Conservation (phyloP, 2,329 filamentous ascomycete species). For the Penicillium sp. region DNA sequence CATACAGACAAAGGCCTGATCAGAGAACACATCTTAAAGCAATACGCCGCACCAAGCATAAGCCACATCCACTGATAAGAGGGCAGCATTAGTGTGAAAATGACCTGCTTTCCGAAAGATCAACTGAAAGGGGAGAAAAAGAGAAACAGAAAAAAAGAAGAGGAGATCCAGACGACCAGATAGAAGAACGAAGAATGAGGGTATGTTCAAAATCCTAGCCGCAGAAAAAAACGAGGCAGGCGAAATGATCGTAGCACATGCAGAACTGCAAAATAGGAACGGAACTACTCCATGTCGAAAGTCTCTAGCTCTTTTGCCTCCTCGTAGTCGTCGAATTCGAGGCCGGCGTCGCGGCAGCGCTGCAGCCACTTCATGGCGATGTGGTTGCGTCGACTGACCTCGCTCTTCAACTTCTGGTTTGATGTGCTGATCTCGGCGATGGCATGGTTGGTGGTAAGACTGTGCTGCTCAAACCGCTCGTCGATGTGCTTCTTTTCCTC, state of each 20-base stretch:
- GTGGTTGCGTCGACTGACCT: slow-evolving; percentile 80
- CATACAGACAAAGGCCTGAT: slow-evolving; percentile 10
- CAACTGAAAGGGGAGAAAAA: slow-evolving; percentile 5
- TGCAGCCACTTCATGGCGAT: slow-evolving; percentile 49
- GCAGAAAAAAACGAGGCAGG: slow-evolving; percentile 18
- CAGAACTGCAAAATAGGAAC: slow-evolving; percentile 8
- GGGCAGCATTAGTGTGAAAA: not conserved
- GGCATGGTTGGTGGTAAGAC: slow-evolving; percentile 43
- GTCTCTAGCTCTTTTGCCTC: slow-evolving; percentile 40
- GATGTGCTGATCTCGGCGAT: slow-evolving; percentile 84
- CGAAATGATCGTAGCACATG: slow-evolving; percentile 26
- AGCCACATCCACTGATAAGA: not conserved
- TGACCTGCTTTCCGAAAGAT: not conserved
- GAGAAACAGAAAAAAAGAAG: not conserved
- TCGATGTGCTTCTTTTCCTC: slow-evolving; percentile 43
- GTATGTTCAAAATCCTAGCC: slow-evolving; percentile 26
- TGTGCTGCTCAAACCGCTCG: slow-evolving; percentile 41
- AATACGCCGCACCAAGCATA: slow-evolving; percentile 8
- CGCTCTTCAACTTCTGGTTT: slow-evolving; percentile 91
- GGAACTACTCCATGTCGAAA: slow-evolving; percentile 33
- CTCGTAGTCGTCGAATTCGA: slow-evolving; percentile 48
- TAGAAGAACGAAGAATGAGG: slow-evolving; percentile 18
- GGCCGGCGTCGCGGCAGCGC: slow-evolving; percentile 44
- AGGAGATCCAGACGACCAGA: slow-evolving; percentile 9
- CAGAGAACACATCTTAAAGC: slow-evolving; percentile 13